Evolutionary conservation across 164 flowering plant genomes (phyloP).

Genomic region (Paratinospora sagittata): DNA sequence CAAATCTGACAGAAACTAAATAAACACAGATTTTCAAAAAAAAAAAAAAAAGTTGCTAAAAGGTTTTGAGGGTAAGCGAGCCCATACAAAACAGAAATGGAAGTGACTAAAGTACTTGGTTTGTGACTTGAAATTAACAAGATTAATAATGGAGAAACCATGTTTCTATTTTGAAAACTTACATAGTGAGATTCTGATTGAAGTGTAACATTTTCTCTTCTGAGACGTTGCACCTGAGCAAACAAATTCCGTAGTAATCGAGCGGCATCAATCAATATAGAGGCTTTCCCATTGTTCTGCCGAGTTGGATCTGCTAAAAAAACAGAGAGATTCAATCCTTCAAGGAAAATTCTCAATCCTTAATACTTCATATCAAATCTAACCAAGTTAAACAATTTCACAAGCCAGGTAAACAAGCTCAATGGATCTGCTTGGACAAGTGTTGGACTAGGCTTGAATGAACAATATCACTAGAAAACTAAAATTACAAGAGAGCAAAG

Average conservation of each 20-base stretch:
- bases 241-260: constrained; percentile 38
- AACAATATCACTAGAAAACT: neutral
- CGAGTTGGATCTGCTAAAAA: constrained; percentile 32
- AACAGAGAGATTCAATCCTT: neutral
- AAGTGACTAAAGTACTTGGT: neutral
- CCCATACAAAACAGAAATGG: neutral
- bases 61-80: neutral
- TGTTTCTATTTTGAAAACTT: constrained; percentile 18
- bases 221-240: constrained; percentile 40
- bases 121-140: neutral
- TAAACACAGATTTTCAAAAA: neutral
- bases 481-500: neutral
- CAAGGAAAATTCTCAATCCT: neutral
- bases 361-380: neutral
- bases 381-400: neutral
- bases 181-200: constrained; percentile 58
- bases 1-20: neutral
- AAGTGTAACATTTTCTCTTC: constrained; percentile 44
- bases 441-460: too few relatives aligned
- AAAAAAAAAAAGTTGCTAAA: neutral
- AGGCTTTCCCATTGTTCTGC: constrained; percentile 53
- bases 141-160: neutral
- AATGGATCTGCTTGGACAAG: neutral
- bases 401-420: neutral
- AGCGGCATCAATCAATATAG: constrained; percentile 43